These are phyloP conservation scores for Beauveria scarabaeidicola DNA, from an alignment of 2,329 filamentous ascomycete genomes.

Conservation along the genomic window DNA sequence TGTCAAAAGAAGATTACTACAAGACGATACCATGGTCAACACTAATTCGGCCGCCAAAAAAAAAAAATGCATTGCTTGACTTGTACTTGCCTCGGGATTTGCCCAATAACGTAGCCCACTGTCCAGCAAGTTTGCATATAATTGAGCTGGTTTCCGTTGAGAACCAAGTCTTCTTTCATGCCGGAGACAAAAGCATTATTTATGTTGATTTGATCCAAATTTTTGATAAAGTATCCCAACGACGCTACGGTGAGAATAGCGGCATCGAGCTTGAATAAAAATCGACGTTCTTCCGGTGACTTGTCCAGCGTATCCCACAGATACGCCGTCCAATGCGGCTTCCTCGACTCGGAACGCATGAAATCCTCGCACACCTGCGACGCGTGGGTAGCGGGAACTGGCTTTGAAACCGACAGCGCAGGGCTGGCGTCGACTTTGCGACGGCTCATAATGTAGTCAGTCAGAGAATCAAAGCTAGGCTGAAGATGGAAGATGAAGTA, in stretches of 20 bases:
- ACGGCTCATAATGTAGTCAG: background rate
- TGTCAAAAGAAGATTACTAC: constrained; percentile 28
- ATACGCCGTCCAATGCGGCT: constrained; percentile 25
- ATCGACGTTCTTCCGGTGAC: constrained; percentile 22
- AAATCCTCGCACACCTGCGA: background rate
- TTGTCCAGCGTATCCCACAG: constrained; percentile 29
- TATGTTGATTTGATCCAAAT: constrained; percentile 32
- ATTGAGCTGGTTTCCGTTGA: constrained; percentile 45
- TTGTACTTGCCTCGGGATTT: constrained; percentile 23
- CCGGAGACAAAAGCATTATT: constrained; percentile 38
- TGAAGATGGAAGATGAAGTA: background rate
- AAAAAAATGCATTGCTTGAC: background rate
- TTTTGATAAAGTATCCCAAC: constrained; percentile 26
- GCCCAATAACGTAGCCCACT: constrained; percentile 47
- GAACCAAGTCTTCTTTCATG: constrained; percentile 33
- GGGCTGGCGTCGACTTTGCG: background rate
- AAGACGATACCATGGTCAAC: background rate
- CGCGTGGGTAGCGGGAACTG: background rate
- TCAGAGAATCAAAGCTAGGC: background rate
- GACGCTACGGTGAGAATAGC: constrained; percentile 27
- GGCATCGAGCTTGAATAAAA: constrained; percentile 27
- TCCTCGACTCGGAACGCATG: background rate
- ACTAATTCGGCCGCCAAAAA: too few species aligned
- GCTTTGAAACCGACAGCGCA: background rate
- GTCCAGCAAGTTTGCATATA: constrained; percentile 47